Percentiles rank a stretch among this genome's conserved stretches.
Evolutionary conservation across 2,329 filamentous ascomycete species (phyloP).

Genomic region (Septoria linicola): DNA sequence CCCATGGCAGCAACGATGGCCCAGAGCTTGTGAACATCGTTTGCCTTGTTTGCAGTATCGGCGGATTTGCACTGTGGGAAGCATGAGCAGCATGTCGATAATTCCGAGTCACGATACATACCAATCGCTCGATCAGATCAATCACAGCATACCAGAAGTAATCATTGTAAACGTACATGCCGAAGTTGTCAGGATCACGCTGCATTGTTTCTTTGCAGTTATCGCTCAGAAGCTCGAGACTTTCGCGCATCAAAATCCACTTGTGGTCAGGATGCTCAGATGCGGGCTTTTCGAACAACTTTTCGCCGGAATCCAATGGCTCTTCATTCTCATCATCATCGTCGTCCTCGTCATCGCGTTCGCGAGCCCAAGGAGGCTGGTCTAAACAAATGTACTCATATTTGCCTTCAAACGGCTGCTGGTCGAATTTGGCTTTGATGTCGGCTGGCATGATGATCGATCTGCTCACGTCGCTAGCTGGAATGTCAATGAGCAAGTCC

Average conservation of each 20-base stretch:
- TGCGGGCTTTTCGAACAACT: not conserved
- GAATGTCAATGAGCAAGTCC: no score
- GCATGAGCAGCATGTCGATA: not conserved
- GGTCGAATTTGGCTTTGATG: conserved; percentile 10
- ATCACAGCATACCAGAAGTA: conserved; percentile 9
- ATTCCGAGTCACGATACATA: not conserved
- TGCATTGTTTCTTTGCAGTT: conserved; percentile 5
- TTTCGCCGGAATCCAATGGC: not conserved
- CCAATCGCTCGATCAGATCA: conserved; percentile 12
- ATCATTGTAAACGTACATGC: conserved; percentile 10
- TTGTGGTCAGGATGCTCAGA: conserved; percentile 16
- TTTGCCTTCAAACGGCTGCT: conserved; percentile 9
- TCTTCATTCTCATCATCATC: not conserved
- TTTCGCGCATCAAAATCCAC: conserved; percentile 14
- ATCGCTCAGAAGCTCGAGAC: not conserved
- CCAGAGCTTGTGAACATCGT: conserved; percentile 14
- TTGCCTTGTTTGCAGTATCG: conserved; percentile 2
- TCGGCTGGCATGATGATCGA: not conserved
- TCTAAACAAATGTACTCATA: conserved; percentile 13
- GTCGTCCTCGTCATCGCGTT: not conserved
- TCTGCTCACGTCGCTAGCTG: no score
- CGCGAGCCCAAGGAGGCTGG: not conserved
- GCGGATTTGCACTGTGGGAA: conserved; percentile 1
- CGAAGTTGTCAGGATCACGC: conserved; percentile 25
- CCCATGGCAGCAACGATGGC: conserved; percentile 11